Evolutionary conservation across 176 grass and related monocot genomes (phyloP), one percentile per base, ranked within the genome.

Genomic region (Carex scoparia): DNA sequence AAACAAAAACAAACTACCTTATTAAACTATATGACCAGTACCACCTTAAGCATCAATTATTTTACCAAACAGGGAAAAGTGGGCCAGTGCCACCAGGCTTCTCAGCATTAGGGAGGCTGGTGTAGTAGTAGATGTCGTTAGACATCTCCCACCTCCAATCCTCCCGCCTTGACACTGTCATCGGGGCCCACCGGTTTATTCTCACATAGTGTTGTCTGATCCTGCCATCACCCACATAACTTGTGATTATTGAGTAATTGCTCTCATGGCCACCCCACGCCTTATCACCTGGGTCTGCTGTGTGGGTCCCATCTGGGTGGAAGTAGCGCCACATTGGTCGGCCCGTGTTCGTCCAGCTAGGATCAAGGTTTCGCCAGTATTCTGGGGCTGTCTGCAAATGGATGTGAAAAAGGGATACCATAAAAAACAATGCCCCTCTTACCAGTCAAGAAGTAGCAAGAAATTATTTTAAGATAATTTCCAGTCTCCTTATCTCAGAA

Each of bases 201-300:
- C 87, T 91, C 65, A 97, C 94, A 19, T 92, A 91, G 61, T 97
- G 94, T 73, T 91, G 56, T 77, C 92, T 94, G 81, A 97, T 91
- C 38, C 75, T 49, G 12, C 92, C 90, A 27, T 92, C 49, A 16
- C 89, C 90, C 1, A 91, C 81, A 79, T 88, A 91, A 67, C 94
- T 94, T 32, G 94, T 97, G 42, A 94, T 88, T 67, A 94, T 87
- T 5, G 87, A 94, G 88, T 89, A 97, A 18, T 80, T 78, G 84
- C 94, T 94, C 74, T 97, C 94, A 68, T 97, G 94, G 27, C 94
- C 94, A 81, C 94, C 92, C 94, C 94, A 94, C 2, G 94, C 90
- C 5, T 74, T 65, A 3, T 97, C 94, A 14, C 84, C 81, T 81
- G 84, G 86, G 10, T 94, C 90, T 40, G 92, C 94, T 0, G 86